Evolutionary conservation across 352 stramenopile species (phyloP).

Genomic region (Globisporangium ultimum): DNA sequence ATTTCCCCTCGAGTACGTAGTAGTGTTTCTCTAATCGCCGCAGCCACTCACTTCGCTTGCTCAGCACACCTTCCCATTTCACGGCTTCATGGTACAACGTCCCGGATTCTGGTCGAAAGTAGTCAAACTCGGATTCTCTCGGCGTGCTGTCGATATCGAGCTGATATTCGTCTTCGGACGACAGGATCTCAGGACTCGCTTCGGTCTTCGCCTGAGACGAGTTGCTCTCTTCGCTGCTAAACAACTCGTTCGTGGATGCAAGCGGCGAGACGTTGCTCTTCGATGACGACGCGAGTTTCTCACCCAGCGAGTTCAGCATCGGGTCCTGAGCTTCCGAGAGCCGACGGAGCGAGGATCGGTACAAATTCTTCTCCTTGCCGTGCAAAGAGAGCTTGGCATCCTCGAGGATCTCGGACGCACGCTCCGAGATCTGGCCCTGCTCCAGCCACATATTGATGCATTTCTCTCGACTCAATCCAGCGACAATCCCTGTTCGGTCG

Average conservation of each 20-base stretch:
- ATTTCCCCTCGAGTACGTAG: constrained; percentile 84
- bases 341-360: constrained; percentile 49
- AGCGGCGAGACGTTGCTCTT: constrained; percentile 17
- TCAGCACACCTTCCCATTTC: constrained; percentile 81
- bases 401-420: constrained; percentile 78
- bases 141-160: constrained; percentile 13
- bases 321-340: constrained; percentile 69
- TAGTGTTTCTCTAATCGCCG: constrained; percentile 81
- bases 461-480: constrained; percentile 39
- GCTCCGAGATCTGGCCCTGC: constrained; percentile 77
- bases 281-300: constrained; percentile 49
- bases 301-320: constrained; percentile 58
- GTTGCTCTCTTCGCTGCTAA: constrained; percentile 4
- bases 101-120: constrained; percentile 52
- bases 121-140: constrained; percentile 22
- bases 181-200: neutral
- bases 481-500: constrained; percentile 7
- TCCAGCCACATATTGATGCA: constrained; percentile 82
- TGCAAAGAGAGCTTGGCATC: constrained; percentile 76
- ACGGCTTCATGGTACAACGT: constrained; percentile 81
- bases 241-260: constrained; percentile 16
- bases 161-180: constrained; percentile 3
- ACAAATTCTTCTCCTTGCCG: constrained; percentile 82
- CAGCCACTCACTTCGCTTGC: constrained; percentile 79
- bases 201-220: neutral